Evolutionary conservation across 2,329 filamentous ascomycete species (phyloP), one percentile per base, ranked within the genome.

Genomic region (Ophiosphaerella narmari): DNA sequence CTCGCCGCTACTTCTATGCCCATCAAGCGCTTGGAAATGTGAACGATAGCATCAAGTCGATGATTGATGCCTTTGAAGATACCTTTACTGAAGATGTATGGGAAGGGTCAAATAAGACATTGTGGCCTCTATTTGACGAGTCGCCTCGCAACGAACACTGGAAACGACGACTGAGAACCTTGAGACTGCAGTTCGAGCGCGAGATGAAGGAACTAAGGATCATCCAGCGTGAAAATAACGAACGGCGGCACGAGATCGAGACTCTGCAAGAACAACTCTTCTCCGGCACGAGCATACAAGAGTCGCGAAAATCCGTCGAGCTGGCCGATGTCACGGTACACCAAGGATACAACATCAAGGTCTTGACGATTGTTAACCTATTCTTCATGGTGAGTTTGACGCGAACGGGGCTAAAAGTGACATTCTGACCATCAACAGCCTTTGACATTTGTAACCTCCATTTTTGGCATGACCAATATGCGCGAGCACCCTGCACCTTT

Each of bases 201-300:
- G 80, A 82, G 14, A 78, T 85, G 34, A 72, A 70, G 9, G 77
- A 81, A 38, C 74, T 84, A 2, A 69, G 74, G 9, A 74, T 71
- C 9, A 73, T 82, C 21, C 73, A 79, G 23, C 72, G 75, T 40
- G 75, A 79, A 47, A 85, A 85, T 49, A 79, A 82, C 57, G 75
- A 78, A 40, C 76, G 80, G 13, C 70, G 82, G 14, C 78, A 78
- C 43, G 82, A 85, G 62, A 83, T 86, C 39, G 72, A 78, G 43
- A 80, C 78, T 4, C 64, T 87, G 50, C 74, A 84, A 44, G 83
- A 86, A 51, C 83, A 86, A 64, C 76, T 87, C 0, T 87, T 86
- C 67, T 81, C 76, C 32, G 84, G 84, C 2, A 86, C 83, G n/a
- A 80, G 77, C 2, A 84, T 87, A 47, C 80, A 84, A 59, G 84